Conservation (phyloP, 129 eudicot genomes). For the Flaveria robusta region DNA sequence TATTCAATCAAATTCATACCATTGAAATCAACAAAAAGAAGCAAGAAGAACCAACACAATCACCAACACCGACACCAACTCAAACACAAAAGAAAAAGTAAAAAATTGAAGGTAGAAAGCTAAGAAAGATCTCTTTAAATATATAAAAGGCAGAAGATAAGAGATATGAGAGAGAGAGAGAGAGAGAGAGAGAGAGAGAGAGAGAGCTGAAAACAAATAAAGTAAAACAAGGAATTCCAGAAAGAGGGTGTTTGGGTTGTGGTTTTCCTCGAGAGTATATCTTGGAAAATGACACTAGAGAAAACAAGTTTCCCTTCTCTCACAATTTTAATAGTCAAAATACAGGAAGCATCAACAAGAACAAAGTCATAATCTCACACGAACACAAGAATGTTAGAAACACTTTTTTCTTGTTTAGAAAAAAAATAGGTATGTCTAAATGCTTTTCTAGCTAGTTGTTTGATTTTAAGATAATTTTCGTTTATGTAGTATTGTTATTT, state of each 20-base stretch:
- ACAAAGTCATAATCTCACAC: constrained; percentile 11
- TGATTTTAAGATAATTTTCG: background rate
- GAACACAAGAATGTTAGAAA: background rate
- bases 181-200: background rate
- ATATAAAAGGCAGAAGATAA: constrained; percentile 30
- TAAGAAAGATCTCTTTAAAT: constrained; percentile 38
- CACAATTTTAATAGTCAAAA: constrained; percentile 1
- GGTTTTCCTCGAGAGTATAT: constrained; percentile 69
- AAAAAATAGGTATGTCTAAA: background rate
- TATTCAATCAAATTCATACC: constrained; percentile 30
- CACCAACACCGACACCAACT: constrained; percentile 43
- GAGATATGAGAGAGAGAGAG: constrained; percentile 26
- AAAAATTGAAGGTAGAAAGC: constrained; percentile 32
- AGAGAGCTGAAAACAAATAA: constrained; percentile 34
- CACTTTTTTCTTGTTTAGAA: background rate
- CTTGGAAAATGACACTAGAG: constrained; percentile 83
- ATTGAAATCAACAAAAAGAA: constrained; percentile 35
- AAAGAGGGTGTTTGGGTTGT: constrained; percentile 36
- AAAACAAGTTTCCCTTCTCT: constrained; percentile 37
- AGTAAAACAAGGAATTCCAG: constrained; percentile 48
- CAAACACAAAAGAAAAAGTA: constrained; percentile 38
- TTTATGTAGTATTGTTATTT: background rate
- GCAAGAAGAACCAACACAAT: constrained; percentile 34
- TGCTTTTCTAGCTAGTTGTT: background rate
- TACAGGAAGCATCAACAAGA: background rate